Conservation (phyloP, 441 rosid genomes). For the Adansonia madagascariensis region DNA sequence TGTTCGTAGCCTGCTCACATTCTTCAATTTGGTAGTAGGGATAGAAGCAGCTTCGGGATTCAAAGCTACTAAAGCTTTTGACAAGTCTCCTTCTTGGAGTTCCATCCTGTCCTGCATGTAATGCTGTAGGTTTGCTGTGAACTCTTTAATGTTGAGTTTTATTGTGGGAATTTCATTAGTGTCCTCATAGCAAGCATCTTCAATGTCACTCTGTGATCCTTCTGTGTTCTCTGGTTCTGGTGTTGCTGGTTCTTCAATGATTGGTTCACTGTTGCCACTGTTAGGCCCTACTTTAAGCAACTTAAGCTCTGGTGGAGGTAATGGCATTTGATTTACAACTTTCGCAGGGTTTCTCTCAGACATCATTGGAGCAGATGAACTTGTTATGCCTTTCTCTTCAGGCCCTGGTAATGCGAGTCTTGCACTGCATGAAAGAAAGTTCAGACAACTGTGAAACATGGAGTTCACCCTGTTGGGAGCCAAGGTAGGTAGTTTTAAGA, state of each 20-base stretch:
- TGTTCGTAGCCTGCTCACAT: constrained; percentile 79
- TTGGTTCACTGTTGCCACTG: constrained; percentile 52
- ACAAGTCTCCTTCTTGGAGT: constrained; percentile 77
- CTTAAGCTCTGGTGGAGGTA: constrained; percentile 51
- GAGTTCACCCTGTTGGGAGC: constrained; percentile 10
- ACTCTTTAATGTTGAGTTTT: constrained; percentile 66
- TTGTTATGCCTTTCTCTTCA: constrained; percentile 65
- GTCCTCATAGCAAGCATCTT: constrained; percentile 69
- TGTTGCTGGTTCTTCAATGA: constrained; percentile 83
- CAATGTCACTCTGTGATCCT: constrained; percentile 64
- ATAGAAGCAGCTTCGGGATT: constrained; percentile 65
- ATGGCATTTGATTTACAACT: constrained; percentile 43
- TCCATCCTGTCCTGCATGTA: constrained; percentile 75
- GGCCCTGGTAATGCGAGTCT: constrained; percentile 93
- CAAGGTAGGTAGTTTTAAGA: constrained; percentile 22
- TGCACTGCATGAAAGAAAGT: constrained; percentile 65
- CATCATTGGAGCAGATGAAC: constrained; percentile 45
- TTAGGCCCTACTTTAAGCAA: constrained; percentile 31
- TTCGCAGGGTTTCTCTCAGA: constrained; percentile 38
- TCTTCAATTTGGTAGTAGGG: constrained; percentile 80
- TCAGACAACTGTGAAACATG: constrained; percentile 26
- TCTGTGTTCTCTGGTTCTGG: constrained; percentile 64
- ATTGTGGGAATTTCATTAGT: constrained; percentile 84
- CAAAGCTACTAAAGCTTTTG: constrained; percentile 92
- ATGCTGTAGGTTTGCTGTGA: constrained; percentile 61